Evolutionary conservation across 305 asterid genomes (phyloP).

Genomic region (Galium porrigens): DNA sequence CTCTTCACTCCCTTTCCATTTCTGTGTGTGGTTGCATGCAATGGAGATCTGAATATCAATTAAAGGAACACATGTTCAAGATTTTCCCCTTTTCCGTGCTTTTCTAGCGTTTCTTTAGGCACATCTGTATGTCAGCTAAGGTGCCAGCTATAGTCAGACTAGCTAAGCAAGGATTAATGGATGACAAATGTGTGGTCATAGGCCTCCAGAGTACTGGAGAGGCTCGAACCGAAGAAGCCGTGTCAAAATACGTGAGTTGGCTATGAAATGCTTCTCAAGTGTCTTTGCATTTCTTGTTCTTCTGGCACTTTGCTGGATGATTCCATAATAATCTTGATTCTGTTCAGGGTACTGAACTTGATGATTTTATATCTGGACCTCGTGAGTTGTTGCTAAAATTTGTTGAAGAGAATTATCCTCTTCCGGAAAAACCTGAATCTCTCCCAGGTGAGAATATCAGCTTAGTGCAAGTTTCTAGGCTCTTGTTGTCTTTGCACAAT

Average conservation of each 20-base stretch:
- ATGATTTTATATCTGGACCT: constrained; percentile 96
- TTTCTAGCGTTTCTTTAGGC: constrained; percentile 88
- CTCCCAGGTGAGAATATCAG: constrained; percentile 39
- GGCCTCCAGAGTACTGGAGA: constrained; percentile 99
- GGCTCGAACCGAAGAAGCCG: constrained; percentile 94
- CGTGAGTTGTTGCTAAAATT: constrained; percentile 89
- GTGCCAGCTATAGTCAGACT: constrained; percentile 85
- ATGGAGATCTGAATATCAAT: no score
- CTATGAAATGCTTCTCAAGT: constrained; percentile 10
- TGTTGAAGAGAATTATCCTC: constrained; percentile 91
- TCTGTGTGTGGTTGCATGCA: no score
- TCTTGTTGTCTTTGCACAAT: constrained; percentile 9
- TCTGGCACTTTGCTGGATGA: background rate
- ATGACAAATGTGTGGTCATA: constrained; percentile 72
- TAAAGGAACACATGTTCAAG: constrained; percentile 12
- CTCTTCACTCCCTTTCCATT: background rate
- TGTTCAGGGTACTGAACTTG: constrained; percentile 79
- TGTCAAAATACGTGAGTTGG: constrained; percentile 69
- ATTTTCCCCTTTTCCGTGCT: constrained; percentile 19
- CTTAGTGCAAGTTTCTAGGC: background rate
- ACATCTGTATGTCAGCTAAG: constrained; percentile 95
- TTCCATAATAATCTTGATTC: constrained; percentile 1
- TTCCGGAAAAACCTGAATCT: constrained; percentile 86
- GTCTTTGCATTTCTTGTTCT: background rate
- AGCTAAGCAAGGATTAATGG: constrained; percentile 62